Conservation (phyloP, 345 rosid genomes). For the Brassica carinata region DNA sequence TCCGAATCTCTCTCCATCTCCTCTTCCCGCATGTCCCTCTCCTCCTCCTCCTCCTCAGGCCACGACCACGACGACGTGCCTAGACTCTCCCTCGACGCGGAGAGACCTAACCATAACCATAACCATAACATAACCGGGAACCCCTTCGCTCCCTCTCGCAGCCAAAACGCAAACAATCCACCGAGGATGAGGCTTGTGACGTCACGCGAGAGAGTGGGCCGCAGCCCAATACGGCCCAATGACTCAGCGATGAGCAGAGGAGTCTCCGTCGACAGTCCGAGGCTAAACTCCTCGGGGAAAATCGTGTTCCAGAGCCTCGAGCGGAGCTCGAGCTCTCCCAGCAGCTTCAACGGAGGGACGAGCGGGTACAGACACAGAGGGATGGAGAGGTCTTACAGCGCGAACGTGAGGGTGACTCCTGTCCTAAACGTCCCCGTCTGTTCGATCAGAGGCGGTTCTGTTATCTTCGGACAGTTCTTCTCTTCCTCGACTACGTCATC, state of each 20-base stretch:
- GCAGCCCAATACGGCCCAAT: slow-evolving; percentile 55
- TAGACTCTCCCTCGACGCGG: slow-evolving; percentile 79
- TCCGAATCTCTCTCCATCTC: slow-evolving; percentile 69
- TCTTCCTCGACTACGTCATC: slow-evolving; percentile 32
- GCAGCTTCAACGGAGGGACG: slow-evolving; percentile 94
- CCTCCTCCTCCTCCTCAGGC: slow-evolving; percentile 86
- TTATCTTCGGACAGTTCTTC: slow-evolving; percentile 61
- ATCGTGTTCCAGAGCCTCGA: slow-evolving; percentile 86
- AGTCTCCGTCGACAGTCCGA: slow-evolving; percentile 87
- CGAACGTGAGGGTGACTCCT: slow-evolving; percentile 70
- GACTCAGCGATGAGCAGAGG: slow-evolving; percentile 51
- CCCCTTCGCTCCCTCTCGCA: slow-evolving; percentile 58
- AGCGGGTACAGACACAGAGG: slow-evolving; percentile 67
- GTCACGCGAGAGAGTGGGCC: slow-evolving; percentile 34
- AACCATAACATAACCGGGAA: slow-evolving; percentile 48
- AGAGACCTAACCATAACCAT: slow-evolving; percentile 52
- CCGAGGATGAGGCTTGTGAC: slow-evolving; percentile 66
- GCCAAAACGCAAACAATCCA: slow-evolving; percentile 48
- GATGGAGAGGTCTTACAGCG: slow-evolving; percentile 88
- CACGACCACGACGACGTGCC: slow-evolving; percentile 89
- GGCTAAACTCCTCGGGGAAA: slow-evolving; percentile 92
- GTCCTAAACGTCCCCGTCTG: slow-evolving; percentile 73
- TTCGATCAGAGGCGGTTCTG: slow-evolving; percentile 58
- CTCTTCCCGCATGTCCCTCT: slow-evolving; percentile 78
- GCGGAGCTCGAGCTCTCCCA: slow-evolving; percentile 96